Base-by-base conservation (phyloP, 2,329 filamentous ascomycete genomes). In the Diaporthe vaccinii region DNA sequence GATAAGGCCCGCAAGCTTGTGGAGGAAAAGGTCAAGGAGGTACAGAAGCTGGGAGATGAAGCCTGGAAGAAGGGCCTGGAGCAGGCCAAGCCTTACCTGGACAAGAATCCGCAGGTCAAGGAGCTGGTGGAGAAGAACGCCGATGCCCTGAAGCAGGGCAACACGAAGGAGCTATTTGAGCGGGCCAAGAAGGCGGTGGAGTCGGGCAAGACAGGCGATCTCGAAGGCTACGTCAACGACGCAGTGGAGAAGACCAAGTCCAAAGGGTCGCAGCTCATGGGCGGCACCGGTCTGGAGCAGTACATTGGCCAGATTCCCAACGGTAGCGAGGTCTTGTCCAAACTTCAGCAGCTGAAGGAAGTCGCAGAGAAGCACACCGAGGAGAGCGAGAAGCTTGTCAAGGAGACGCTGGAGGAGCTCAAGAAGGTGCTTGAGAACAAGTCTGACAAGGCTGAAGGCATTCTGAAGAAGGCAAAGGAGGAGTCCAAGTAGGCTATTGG, bases 61-160 rank as follows among this genome's bases (percentile, higher is more conserved):
- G 91, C 91, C 0, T 95, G 92, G 92, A 87, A 91, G 78, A 93
- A 94, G 85, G 92, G 90, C 0, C 81, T 94, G 62, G 91, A 95
- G 83, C 87, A 94, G 83, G 91, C 91, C 49, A 91, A 93, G 86
- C 93, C 93, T 0, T 90, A 91, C 75, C 87, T 95, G 0, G 93
- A 95, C 78, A 95, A 95, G 87, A 94, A 91, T 83, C 93, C 93
- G n/a, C 87, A 94, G 84, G 84, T 94, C 75, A 95, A 94, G 86
- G 87, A 94, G 83, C 82, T 95, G 0, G 81, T 95, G 1, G 92
- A 94, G 85, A 86, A 93, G 80, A 95, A 96, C 82, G 87, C 89
- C 62, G 91, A 93, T 74, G 83, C 88, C 0, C 84, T 96, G 67
- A 94, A 93, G 85, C 85, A 90, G 77, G 93, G 93, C 22, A 93